Evolutionary conservation across 257 asterid species (phyloP).

Genomic region (Coffea canephora): DNA sequence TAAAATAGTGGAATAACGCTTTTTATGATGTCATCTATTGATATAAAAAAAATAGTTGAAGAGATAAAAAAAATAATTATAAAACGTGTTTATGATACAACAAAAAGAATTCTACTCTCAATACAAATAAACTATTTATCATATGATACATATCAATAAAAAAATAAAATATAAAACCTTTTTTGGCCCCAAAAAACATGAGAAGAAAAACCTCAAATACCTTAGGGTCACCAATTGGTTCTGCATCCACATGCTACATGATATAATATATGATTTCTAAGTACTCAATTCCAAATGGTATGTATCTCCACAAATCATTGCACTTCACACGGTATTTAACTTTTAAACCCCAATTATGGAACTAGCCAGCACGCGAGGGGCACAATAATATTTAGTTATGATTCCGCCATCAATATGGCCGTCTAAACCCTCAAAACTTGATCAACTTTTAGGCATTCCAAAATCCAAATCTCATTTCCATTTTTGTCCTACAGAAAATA

Average conservation of each 20-base stretch:
- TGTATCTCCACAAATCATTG: background rate
- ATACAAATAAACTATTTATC: too few species aligned
- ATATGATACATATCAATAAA: too few species aligned
- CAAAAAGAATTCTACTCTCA: too few species aligned
- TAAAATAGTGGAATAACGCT: too few species aligned
- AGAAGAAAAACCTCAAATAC: background rate
- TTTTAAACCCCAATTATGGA: background rate
- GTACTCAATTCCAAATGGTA: background rate
- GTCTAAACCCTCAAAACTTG: background rate
- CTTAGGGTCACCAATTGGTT: background rate
- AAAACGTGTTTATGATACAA: too few species aligned
- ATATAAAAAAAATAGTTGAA: too few species aligned
- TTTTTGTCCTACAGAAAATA: background rate
- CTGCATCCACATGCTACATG: background rate
- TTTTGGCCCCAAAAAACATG: too few species aligned
- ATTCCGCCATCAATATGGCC: background rate
- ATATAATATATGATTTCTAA: too few species aligned
- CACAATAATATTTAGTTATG: background rate
- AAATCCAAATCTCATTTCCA: background rate
- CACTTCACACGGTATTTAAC: background rate
- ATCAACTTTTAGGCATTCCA: background rate
- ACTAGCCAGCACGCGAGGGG: background rate
- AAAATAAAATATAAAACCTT: too few species aligned
- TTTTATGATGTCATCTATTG: too few species aligned
- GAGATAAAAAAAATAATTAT: too few species aligned